Evolutionary conservation across 2,329 filamentous ascomycete genomes (phyloP).

Genomic region (Trichophyton schoenleinii): DNA sequence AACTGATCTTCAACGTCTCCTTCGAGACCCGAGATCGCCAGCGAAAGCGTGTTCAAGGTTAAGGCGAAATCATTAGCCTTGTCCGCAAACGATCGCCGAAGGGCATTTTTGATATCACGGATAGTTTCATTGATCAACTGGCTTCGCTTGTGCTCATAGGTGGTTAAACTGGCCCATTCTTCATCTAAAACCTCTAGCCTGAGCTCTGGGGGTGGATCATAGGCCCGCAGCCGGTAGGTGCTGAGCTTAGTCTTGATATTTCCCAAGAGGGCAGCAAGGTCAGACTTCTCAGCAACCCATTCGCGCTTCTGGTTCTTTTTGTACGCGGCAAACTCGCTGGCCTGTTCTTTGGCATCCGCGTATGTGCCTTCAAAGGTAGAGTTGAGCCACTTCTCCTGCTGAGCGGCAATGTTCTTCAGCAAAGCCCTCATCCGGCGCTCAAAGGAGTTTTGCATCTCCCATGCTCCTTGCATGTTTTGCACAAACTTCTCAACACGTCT

Average conservation of each 20-base stretch:
- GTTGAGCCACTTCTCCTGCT: constrained; percentile 63
- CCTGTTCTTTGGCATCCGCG: constrained; percentile 77
- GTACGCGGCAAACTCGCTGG: constrained; percentile 69
- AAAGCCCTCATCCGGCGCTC: constrained; percentile 82
- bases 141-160: constrained; percentile 74
- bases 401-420: constrained; percentile 58
- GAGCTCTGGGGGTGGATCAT: constrained; percentile 76
- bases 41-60: constrained; percentile 84
- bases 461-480: constrained; percentile 95
- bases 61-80: constrained; percentile 97
- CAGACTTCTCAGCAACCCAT: constrained; percentile 97
- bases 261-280: constrained; percentile 78
- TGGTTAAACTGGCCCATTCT: constrained; percentile 68
- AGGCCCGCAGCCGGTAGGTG: constrained; percentile 82
- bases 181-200: constrained; percentile 68
- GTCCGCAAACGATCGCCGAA: constrained; percentile 86
- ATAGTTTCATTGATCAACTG: constrained; percentile 98
- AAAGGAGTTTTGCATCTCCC: constrained; percentile 98
- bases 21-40: constrained; percentile 92
- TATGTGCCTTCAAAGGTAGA: constrained; percentile 86
- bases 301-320: constrained; percentile 82
- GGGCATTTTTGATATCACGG: constrained; percentile 91
- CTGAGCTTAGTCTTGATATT: constrained; percentile 99
- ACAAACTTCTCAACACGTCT: constrained; percentile 96
- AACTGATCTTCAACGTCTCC: constrained; percentile 94